Evolutionary conservation across 148 eudicot genomes (phyloP).

Genomic region (Camellia lanceoleosa): DNA sequence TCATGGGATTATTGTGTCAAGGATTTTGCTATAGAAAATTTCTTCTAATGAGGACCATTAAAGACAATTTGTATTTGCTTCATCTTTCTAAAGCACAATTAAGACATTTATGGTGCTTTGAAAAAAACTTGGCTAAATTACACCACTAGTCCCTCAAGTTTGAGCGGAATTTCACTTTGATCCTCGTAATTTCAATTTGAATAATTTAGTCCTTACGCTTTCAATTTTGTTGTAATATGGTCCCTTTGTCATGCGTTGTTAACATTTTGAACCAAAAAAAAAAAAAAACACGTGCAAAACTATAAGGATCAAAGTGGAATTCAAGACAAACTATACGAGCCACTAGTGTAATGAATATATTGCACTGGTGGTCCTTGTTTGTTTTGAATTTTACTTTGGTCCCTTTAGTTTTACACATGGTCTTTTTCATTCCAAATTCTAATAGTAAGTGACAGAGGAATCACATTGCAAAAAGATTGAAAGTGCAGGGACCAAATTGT

Average conservation of each 20-base stretch:
- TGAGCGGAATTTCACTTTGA: too few species aligned
- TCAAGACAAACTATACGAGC: background rate
- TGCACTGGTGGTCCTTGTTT: too few species aligned
- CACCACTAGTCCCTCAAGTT: background rate
- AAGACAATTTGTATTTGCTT: background rate
- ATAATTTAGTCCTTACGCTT: too few species aligned
- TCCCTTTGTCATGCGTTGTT: too few species aligned
- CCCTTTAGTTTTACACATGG: background rate
- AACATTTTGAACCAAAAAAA: too few species aligned
- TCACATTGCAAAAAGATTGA: too few species aligned
- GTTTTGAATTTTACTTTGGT: background rate
- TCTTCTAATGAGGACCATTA: background rate
- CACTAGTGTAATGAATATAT: background rate
- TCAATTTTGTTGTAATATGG: too few species aligned
- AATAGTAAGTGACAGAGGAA: too few species aligned
- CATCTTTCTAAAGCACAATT: background rate
- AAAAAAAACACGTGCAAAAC: background rate
- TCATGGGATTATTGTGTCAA: conserved; percentile 4
- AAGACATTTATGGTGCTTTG: background rate
- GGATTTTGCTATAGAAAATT: conserved; percentile 1
- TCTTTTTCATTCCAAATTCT: too few species aligned
- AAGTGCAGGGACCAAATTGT: too few species aligned
- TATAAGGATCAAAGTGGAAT: background rate
- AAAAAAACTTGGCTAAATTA: too few species aligned
- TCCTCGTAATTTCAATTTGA: too few species aligned